Evolutionary conservation across 164 flowering plant species (phyloP), one percentile per base, ranked within the genome.

Genomic region (Cinnamomum micranthum): DNA sequence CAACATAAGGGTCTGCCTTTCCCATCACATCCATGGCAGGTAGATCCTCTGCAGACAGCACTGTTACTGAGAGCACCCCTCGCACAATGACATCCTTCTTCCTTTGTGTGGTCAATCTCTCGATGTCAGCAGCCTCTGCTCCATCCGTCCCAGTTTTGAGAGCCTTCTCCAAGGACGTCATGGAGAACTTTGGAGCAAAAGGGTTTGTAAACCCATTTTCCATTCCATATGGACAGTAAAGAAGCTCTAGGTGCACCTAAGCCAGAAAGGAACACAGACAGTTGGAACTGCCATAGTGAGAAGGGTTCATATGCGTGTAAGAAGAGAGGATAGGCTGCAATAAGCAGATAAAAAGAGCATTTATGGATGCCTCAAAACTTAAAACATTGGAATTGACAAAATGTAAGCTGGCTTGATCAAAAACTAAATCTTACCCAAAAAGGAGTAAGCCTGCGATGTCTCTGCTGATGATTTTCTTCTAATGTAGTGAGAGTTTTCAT

Each of bases 191-290:
- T 10, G 85, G 74, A n/a, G 86, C 83, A 82, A 92, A 94, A 62
- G 98, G 97, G 68, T 91, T 94, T 5, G 70, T 71, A 74, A 94
- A 77, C 14, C 85, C 87, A 83, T 89, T 92, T 58, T 85, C 86
- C 92, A 82, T 85, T 52, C 93, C 97, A 62, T 73, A 84, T 20
- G 98, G 99, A 76, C 76, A 82, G 74, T 94, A 96, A 24, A 96
- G 70, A 62, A 96, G 92, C 89, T 96, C 99, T 87, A 96, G 74
- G 71, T 96, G 99, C 74, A 94, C 99, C 99, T 96, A 77, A 74
- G 69, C 50, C 22, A 67, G 28, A 64, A 64, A 64, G 33, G 24
- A n/a, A 69, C 55, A 41, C 55, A 47, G 47, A 20, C 27, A 15
- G 19, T 17, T n/a, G 22, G 13, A 69, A 23, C 17, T n/a, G 62